phyloP scores from a whole-genome alignment of 306 rosid species.

The Trifolium subterraneum region DNA sequence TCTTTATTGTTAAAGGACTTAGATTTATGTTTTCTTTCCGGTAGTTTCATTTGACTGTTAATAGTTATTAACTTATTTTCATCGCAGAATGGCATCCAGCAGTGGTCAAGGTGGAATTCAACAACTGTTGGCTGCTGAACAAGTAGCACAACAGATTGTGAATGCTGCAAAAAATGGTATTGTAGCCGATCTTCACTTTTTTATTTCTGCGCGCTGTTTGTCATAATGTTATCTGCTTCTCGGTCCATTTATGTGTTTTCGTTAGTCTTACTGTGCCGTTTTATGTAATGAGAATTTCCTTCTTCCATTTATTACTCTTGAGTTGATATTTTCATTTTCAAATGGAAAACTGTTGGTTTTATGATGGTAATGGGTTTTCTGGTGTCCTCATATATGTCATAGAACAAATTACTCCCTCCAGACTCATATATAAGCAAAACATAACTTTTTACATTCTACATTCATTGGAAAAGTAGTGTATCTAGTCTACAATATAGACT shows the following conservation, averaged over 20 bases:
- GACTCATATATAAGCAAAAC: too few relatives aligned
- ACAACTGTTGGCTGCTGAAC: conserved; percentile 87
- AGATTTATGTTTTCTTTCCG: conserved; percentile 20
- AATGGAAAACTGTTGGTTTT: conserved; percentile 13
- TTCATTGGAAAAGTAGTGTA: too few relatives aligned
- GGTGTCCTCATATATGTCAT: not conserved
- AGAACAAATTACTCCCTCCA: not conserved
- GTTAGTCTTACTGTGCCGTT: not conserved
- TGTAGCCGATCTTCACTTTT: not conserved
- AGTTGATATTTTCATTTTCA: conserved; percentile 4
- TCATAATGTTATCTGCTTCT: conserved; percentile 9
- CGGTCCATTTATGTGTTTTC: not conserved
- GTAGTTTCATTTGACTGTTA: not conserved
- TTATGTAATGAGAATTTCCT: not conserved
- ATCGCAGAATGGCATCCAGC: conserved; percentile 71
- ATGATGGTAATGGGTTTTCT: not conserved
- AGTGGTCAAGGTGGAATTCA: conserved; percentile 93
- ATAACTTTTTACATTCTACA: too few relatives aligned
- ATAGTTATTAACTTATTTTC: conserved; percentile 19
- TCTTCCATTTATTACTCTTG: not conserved
- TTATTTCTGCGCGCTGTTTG: not conserved
- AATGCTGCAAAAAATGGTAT: conserved; percentile 86
- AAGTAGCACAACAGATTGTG: conserved; percentile 87
- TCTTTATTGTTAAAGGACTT: not conserved
- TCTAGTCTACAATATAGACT: too few relatives aligned